Evolutionary conservation across 805 yeast genomes (phyloP), one percentile per base, ranked within the genome.

Genomic region (Tetrapisispora pingtungensis): DNA sequence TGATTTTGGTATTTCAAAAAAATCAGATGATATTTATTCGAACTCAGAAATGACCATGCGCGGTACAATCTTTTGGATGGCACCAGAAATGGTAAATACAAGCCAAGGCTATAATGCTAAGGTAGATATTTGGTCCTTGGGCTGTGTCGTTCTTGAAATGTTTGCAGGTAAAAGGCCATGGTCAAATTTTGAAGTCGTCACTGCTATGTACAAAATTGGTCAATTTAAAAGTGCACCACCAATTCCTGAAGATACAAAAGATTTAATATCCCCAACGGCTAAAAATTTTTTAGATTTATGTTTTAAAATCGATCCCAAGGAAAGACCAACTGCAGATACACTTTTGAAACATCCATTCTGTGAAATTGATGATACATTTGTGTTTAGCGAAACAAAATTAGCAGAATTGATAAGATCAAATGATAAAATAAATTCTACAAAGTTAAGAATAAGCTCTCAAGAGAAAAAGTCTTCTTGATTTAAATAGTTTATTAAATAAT

Each of bases 11-110:
- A 93, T 93, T 42, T 88, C 97, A 35, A 89, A 87, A 61, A 78
- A 80, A 56, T 78, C 87, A 12, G 75, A 80, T 37, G 89, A 93
- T 59, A 85, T 90, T 20, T 90, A 93, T 61, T 80, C 84, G 27
- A 88, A 93, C 61, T 87, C 96, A 4, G 96, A 87, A 44, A 85
- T 89, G 95, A 89, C 97, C 12, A 87, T 86, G 95, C 96, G 94
- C 64, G 99, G 99, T 20, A 89, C 98, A 0, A 87, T 94, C 1
- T 93, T 89, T 62, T 93, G 98, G 98, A 93, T 93, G 98, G 99
- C 99, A 1, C 99, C 99, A 0, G 99, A 93, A 59, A 96, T 94
- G 51, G 88, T 93, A 41, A 90, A 88, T 59, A 87, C 86, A 46
- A 80, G 80, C 51, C 93, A 83, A 59, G 98, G 98, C 0, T 93